Evolutionary conservation across 345 rosid species (phyloP), one percentile per base, ranked within the genome.

Genomic region (Pseudoturritis turrita): DNA sequence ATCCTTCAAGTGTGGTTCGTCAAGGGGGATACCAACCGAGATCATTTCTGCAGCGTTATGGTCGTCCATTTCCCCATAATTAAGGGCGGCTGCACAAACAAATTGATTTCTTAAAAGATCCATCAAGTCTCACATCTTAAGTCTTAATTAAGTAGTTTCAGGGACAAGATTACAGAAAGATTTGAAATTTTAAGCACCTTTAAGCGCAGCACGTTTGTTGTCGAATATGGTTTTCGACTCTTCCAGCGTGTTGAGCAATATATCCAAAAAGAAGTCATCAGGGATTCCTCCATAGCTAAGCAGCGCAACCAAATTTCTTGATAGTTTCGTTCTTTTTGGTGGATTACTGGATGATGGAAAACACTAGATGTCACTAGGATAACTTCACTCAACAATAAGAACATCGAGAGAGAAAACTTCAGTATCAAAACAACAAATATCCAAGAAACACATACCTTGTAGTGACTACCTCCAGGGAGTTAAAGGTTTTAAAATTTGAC

Each of bases 221-320:
- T 80, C 12, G 70, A 83, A 79, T 70, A 65, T 78, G 68, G 59
- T 22, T 7, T 63, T 52, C 3, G 86, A 80, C 57, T 87, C 91
- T 64, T 84, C 88, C 59, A 94, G 54, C 3, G 88, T 81, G 57
- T 40, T 79, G 25, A 33, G 57, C 77, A 89, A 45, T 39, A 84
- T 59, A 36, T 81, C 82, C 84, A 84, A 43, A 66, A 93, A 85
- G 60, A 81, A 81, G 0, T 65, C 80, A 17, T 85, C n/a, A 1
- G 98, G 91, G 53, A 94, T 82, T 39, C 96, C 95, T 39, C 98
- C 97, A 79, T 81, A 80, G 70, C 83, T 82, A 69, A 93, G 84
- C 50, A 93, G 88, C 10, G 85, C 80, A 69, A 90, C 82, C 72
- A 89, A 80, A 71, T 62, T 76, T 73, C 67, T 84, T 1, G 96